Conservation (phyloP, 495 filamentous ascomycete species). For the Neurospora africana region DNA sequence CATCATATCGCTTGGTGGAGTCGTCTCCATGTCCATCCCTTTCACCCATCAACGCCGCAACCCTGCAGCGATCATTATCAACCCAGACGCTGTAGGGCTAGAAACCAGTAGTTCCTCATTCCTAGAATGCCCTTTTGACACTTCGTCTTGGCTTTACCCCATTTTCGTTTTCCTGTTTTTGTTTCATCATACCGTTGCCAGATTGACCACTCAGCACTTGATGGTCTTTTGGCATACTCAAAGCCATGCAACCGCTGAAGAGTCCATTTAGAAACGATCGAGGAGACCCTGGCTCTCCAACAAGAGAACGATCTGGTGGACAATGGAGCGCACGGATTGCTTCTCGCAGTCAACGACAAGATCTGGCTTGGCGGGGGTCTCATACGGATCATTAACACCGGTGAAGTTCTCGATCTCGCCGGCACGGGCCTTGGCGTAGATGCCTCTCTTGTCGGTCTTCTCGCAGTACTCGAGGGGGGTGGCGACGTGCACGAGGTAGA, state of each 20-base stretch:
- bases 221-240: neutral
- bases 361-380: conserved; percentile 70
- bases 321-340: conserved; percentile 80
- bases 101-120: neutral
- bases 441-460: conserved; percentile 86
- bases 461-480: conserved; percentile 88
- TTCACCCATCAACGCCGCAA: neutral
- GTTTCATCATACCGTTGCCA: neutral
- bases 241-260: neutral
- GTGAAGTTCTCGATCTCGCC: conserved; percentile 99
- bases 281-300: conserved; percentile 82
- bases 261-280: conserved; percentile 38
- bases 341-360: conserved; percentile 75
- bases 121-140: neutral
- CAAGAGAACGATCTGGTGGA: conserved; percentile 93
- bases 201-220: neutral
- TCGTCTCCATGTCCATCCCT: neutral
- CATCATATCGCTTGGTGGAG: neutral
- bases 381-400: conserved; percentile 96
- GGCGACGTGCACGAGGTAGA: conserved; percentile 91
- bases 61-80: neutral
- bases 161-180: neutral
- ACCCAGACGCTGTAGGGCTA: neutral
- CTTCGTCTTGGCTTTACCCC: neutral
- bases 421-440: conserved; percentile 72